Conservation (phyloP, 1,139 yeast genomes). For the Debaryomyces subglobosus region DNA sequence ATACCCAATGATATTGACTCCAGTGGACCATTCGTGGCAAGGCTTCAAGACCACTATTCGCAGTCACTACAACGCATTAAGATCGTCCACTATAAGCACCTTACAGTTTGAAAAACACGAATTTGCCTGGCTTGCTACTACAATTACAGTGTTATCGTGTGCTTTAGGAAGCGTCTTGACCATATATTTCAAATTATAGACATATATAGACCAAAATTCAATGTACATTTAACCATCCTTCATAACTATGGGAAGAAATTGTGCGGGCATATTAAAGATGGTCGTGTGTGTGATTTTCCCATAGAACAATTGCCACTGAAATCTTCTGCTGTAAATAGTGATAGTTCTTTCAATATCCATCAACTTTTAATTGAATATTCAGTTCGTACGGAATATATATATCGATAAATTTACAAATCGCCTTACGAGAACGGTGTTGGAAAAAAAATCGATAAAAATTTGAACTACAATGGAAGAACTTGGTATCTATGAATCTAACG, state of each 20-base stretch:
- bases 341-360: background rate
- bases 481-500: conserved; percentile 25
- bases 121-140: conserved; percentile 24
- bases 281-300: conserved; percentile 6
- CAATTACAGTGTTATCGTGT: conserved; percentile 25
- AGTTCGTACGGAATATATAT: background rate
- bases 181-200: conserved; percentile 13
- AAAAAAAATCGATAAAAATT: background rate
- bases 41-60: conserved; percentile 14
- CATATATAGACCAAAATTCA: conserved; percentile 5
- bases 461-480: conserved; percentile 29
- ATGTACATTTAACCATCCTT: conserved; percentile 13
- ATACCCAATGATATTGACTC: conserved; percentile 1
- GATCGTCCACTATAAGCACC: conserved; percentile 20
- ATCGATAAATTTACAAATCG: background rate
- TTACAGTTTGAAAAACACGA: conserved; percentile 29
- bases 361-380: conserved; percentile 3
- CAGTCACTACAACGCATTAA: conserved; percentile 22
- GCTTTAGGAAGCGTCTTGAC: conserved; percentile 27
- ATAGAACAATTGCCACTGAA: conserved; percentile 6
- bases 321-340: conserved; percentile 5
- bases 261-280: conserved; percentile 1
- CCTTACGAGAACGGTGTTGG: conserved; percentile 1
- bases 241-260: conserved; percentile 8
- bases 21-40: conserved; percentile 19